Evolutionary conservation across 2,329 filamentous ascomycete species (phyloP), one percentile per base, ranked within the genome.

Genomic region (Domatiomyces catenatus): DNA sequence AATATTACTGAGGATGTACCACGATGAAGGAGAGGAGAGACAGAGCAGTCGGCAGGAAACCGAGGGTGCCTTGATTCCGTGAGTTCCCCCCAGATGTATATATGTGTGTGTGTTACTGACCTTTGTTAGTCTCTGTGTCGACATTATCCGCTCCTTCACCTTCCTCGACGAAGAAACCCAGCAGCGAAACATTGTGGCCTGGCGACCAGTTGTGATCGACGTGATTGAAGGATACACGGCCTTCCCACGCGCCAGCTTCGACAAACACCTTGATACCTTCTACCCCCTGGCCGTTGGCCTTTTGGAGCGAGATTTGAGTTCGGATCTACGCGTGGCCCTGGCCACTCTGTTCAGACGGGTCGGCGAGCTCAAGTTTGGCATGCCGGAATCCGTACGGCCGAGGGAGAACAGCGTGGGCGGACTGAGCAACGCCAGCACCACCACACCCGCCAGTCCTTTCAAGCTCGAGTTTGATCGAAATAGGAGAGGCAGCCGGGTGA

Each of bases 1-100:
- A 54, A 98, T 99, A 58, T 72, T 99, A 24, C 87, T 98, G 69
- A 78, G 92, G 47, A 98, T 99, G 92, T 98, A 94, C 67, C 84
- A 86, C 46, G 92, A 99, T 62, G 83, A 84, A 54, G 79, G 83
- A 39, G 81, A 84, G 6, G 89, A 95, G 67, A 79, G 92, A 48
- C 81, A 83, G 51, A 81, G 83, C 53, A 88, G 79, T 60, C 79
- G 89, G 43, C 74, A 76, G 1, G 86, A 94, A 57, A 94, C 93
- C 0, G 92, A 98, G 69, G 81, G 81, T 42, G 93, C 92, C 1
- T 75, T 99, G 22, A 86, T 98, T 22, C 93, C 93, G 52, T 75
- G 69, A 67, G 72, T 71, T 46, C n/a, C 36, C 20, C 17, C 20
- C 18, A 8, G 20, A 15, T 8, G 20, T 46, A 28, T n/a, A 17